Base-by-base conservation (phyloP, 163 green algal species). In the Scenedesmus sp. region DNA sequence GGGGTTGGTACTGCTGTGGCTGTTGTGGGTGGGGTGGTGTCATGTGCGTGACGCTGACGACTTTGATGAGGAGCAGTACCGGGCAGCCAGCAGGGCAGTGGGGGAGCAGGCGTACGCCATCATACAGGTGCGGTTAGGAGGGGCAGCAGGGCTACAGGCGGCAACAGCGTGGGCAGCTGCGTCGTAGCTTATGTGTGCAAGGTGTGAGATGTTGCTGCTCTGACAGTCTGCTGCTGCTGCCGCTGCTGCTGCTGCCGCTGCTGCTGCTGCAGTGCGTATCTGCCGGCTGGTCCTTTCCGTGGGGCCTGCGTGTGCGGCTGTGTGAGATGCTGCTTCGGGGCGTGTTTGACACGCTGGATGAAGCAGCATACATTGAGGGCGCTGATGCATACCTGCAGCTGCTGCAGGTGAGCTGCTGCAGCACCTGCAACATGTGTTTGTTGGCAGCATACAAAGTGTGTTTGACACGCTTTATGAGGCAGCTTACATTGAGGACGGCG, bases 51-150 rank as follows among this genome's bases (percentile, higher is more conserved):
- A 88, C 56, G 85, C 90, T 79, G 90, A 91, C 76, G 90, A 93
- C 76, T 93, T 93, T 93, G 90, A 93, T 60, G 85, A 93, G 59
- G 23, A 23, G 0, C 85, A 93, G 85, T 93, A 93, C 85, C 20
- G 82, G 59, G 85, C 70, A 2, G 90, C 90, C 23, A 83, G 52
- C 73, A 62, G 57, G 23, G 86, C 76, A 3, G 73, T 91, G 10
- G 76, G 76, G 1, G 59, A 84, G 60, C 64, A 84, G 1, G 60
- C 90, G 0, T 66, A 84, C 54, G 90, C 85, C 46, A 84, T 79
- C 70, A 52, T 79, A 5, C 46, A 79, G 70, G 70, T 79, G 70
- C 4, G 70, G 4, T 23, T 46, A 46, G 34, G 34, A 46, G 34
- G 34, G 34, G 34, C 34, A 46, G 34, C 34, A 46, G 34, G 34